Evolutionary conservation across 192 early-diverging fungal genomes (phyloP), one percentile per base, ranked within the genome.

Genomic region (Coemansia sp.): DNA sequence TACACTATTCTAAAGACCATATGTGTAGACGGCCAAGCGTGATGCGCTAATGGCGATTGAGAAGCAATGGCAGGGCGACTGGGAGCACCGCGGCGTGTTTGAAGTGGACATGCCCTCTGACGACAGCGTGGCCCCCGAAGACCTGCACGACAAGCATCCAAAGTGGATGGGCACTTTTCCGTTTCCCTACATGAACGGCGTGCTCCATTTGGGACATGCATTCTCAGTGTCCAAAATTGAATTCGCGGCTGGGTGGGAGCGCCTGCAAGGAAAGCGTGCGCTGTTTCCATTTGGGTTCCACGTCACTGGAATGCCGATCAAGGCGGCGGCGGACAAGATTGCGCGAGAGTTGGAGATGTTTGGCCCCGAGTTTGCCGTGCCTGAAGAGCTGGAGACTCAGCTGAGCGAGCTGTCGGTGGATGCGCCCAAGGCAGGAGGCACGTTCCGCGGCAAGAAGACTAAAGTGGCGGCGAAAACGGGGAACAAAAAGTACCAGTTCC

Each of bases 221-320:
- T 99, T 99, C 74, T 92, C 96, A 2, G 58, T 97, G 37, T 92
- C 94, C 49, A 99, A 99, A 73, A 85, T 93, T 49, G 97, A 99
- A 72, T 98, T 97, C 77, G 89, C 92, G 15, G 84, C 86, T n/a
- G 93, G 93, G 40, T 99, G 94, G 82, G 88, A 97, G 66, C 86
- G 94, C 58, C 79, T 99, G 62, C 84, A 92, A 79, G 97, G 97
- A 31, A 98, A 95, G 85, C 78, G 85, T 11, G 90, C 87, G 52
- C 85, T 98, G 57, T 93, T 97, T 55, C 97, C 97, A 18, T 90
- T 96, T 66, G 96, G 96, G 31, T 99, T 98, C 88, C 97, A 99
- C 67, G 91, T 89, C 49, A 97, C 97, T 8, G 97, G 97, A 44
- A 99, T 99, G 97, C 97, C 97, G 28, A 99, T 99, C 83, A 96